These are phyloP conservation scores for Cordyceps farinosa DNA, from an alignment of 2,329 filamentous ascomycete genomes.

Conservation along the genomic window DNA sequence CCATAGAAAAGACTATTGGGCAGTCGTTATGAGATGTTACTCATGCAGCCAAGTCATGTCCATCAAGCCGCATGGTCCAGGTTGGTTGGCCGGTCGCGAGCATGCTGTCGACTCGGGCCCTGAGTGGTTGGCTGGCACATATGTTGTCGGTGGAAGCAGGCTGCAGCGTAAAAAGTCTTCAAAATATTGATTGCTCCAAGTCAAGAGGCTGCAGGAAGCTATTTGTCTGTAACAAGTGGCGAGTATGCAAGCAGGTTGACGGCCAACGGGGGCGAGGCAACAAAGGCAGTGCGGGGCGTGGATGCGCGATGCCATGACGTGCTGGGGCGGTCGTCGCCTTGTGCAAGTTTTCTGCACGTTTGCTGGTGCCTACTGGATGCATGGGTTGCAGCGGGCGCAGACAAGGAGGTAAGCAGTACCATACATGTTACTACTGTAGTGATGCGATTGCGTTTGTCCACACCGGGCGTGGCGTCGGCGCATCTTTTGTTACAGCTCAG, in stretches of 20 bases:
- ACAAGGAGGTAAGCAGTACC: neutral
- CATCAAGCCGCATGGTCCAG: neutral
- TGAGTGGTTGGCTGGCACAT: neutral
- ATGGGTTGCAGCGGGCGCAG: constrained; percentile 10
- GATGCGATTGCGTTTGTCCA: constrained; percentile 13
- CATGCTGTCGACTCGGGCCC: neutral
- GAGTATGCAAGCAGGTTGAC: neutral
- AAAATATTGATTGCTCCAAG: constrained; percentile 4
- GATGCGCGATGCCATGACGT: constrained; percentile 7
- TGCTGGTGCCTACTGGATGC: neutral
- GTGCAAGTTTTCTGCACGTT: neutral
- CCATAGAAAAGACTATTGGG: too few species aligned
- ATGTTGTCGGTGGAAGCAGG: neutral
- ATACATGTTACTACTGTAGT: neutral
- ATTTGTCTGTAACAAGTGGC: neutral
- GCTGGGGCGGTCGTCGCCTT: neutral
- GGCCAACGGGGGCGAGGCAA: neutral
- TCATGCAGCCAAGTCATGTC: neutral
- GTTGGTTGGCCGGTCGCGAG: neutral
- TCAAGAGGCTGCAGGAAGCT: constrained; percentile 4
- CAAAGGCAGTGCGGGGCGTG: neutral
- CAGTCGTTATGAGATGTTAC: neutral
- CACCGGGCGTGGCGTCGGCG: constrained; percentile 4
- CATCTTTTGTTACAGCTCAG: constrained; percentile 17
- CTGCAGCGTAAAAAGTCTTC: neutral